Evolutionary conservation across 2,329 filamentous ascomycete species (phyloP).

Genomic region (Alternaria infectoria): DNA sequence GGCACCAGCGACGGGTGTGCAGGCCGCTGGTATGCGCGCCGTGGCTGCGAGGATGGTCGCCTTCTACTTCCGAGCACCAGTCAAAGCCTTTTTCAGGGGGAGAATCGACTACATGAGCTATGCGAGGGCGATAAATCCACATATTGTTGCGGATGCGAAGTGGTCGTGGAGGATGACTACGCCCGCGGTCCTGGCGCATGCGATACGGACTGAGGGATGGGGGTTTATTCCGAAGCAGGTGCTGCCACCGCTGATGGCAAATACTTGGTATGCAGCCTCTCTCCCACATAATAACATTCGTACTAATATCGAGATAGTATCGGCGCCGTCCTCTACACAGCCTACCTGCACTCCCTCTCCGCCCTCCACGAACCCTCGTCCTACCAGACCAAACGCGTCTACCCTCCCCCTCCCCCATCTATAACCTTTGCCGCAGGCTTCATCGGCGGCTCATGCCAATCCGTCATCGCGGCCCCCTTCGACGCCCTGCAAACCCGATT

Average conservation of each 20-base stretch:
- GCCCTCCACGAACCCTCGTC: constrained; percentile 70
- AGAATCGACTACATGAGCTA: constrained; percentile 81
- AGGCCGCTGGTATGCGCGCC: constrained; percentile 82
- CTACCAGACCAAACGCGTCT: constrained; percentile 66
- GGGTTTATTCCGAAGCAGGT: constrained; percentile 76
- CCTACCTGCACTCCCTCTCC: constrained; percentile 74
- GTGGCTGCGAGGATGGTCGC: constrained; percentile 82
- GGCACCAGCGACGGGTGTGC: constrained; percentile 73
- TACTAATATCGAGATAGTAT: constrained; percentile 54
- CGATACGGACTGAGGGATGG: constrained; percentile 74
- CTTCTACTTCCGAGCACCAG: constrained; percentile 89
- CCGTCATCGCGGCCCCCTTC: constrained; percentile 73
- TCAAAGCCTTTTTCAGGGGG: constrained; percentile 91
- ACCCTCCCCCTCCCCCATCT: constrained; percentile 68
- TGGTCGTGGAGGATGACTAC: constrained; percentile 72
- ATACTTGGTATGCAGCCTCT: constrained; percentile 58
- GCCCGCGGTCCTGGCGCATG: constrained; percentile 71
- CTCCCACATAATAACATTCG: neutral
- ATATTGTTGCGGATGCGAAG: constrained; percentile 53
- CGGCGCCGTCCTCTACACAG: constrained; percentile 76
- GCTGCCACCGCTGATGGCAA: constrained; percentile 76
- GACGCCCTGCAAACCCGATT: constrained; percentile 79
- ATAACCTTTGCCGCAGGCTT: constrained; percentile 75
- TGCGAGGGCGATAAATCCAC: constrained; percentile 67
- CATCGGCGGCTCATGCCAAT: constrained; percentile 72